Percentiles rank a stretch among this genome's conserved stretches.
These are phyloP conservation scores for Eucalyptus sp. DNA, from an alignment of 345 rosid species.

Conservation along the genomic window DNA sequence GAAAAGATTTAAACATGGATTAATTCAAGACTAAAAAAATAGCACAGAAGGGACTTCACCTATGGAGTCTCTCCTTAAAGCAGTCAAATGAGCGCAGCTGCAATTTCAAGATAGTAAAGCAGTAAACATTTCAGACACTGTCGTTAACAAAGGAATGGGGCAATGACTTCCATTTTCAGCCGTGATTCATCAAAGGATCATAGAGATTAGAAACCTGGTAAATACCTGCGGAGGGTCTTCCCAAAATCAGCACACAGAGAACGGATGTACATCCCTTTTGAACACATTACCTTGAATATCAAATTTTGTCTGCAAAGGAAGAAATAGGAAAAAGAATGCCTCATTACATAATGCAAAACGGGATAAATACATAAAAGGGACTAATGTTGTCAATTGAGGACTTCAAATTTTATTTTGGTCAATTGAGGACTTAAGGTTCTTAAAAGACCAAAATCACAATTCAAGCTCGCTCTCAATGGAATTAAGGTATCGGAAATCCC, in stretches of 20 bases:
- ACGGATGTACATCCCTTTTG: constrained; percentile 92
- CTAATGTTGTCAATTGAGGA: background rate
- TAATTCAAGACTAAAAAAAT: background rate
- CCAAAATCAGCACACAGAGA: constrained; percentile 92
- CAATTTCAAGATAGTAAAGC: background rate
- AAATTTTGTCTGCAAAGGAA: constrained; percentile 67
- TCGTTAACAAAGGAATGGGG: background rate
- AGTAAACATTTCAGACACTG: background rate
- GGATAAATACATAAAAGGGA: background rate
- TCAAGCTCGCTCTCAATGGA: background rate
- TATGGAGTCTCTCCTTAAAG: constrained; percentile 87
- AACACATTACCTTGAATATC: constrained; percentile 73
- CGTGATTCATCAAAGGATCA: background rate
- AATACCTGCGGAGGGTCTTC: constrained; percentile 79
- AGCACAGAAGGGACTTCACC: constrained; percentile 23
- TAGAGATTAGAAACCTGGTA: background rate
- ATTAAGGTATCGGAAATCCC: background rate
- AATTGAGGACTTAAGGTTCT: background rate
- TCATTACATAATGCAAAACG: background rate
- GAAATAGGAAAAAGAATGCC: background rate
- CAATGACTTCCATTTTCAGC: background rate
- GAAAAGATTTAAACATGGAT: background rate
- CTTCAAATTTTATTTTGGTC: background rate
- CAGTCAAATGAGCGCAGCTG: constrained; percentile 94
- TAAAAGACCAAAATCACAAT: background rate